A percentile compares a stretch with the other conserved stretches of the same genome.
phyloP scores from a whole-genome alignment of 768 basidiomycete genomes.

The Kwoniella dejecticola region DNA sequence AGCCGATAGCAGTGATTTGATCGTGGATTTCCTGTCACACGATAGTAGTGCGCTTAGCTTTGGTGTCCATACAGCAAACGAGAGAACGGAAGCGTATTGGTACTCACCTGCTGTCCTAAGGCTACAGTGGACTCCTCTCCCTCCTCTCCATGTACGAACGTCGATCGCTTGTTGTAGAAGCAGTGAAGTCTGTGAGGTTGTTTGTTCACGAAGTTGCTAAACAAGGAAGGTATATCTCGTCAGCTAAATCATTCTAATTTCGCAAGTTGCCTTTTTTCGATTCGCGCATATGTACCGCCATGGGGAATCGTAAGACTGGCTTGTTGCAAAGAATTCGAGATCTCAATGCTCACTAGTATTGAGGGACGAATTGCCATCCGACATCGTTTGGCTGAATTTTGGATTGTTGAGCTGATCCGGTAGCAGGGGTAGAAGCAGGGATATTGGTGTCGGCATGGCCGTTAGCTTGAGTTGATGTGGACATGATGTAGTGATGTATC shows the following conservation, averaged over 20 bases:
- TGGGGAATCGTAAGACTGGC: neutral
- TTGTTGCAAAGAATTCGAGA: neutral
- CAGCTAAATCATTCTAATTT: no score
- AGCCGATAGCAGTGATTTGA: conserved; percentile 90
- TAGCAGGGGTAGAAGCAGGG: conserved; percentile 21
- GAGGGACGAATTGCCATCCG: conserved; percentile 98
- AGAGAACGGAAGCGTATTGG: no score
- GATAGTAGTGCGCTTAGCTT: neutral
- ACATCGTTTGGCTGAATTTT: conserved; percentile 69
- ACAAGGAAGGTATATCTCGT: conserved; percentile 6
- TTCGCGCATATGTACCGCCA: no score
- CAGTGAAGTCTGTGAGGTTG: conserved; percentile 94
- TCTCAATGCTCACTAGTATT: conserved; percentile 72
- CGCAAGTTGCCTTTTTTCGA: no score
- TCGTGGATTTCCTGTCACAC: conserved; percentile 84
- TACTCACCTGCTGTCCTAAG: conserved; percentile 84
- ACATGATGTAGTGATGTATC: conserved; percentile 12
- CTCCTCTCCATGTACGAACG: conserved; percentile 95
- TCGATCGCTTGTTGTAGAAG: conserved; percentile 97
- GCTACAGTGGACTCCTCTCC: conserved; percentile 89
- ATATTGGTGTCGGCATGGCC: conserved; percentile 35
- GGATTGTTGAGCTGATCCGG: conserved; percentile 23
- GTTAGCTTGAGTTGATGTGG: conserved; percentile 35
- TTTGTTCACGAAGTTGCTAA: conserved; percentile 90
- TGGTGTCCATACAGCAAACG: neutral